A percentile compares a stretch with the other conserved stretches of the same genome.
Conservation (phyloP, 306 rosid genomes). For the Cicer yamashitae region DNA sequence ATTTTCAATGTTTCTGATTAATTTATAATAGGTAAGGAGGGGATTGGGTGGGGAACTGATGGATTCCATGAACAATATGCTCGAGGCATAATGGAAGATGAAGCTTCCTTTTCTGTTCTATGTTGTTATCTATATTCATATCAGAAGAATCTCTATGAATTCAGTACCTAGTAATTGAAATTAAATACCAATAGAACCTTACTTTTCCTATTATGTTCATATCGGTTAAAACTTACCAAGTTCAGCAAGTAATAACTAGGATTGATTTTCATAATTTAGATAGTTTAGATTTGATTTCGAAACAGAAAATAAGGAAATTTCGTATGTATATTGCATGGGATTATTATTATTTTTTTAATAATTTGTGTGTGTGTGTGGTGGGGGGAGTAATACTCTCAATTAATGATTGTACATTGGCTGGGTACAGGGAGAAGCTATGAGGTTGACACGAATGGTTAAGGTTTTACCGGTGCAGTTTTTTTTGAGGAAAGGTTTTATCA, state of each 20-base stretch:
- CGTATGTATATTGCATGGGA: not conserved
- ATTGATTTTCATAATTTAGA: not conserved
- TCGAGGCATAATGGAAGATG: conserved; percentile 10
- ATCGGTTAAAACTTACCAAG: not conserved
- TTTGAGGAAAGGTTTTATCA: not conserved
- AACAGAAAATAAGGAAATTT: not conserved
- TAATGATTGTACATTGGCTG: conserved; percentile 9
- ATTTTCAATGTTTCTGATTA: not conserved
- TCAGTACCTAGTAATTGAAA: conserved; percentile 8
- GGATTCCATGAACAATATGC: not conserved
- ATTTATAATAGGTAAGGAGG: not conserved
- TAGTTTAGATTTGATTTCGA: not conserved
- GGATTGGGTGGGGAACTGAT: not conserved
- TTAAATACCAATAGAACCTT: not conserved
- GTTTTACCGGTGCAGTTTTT: not conserved
- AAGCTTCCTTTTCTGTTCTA: conserved; percentile 24
- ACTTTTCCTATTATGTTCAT: not conserved
- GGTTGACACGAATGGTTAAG: not conserved
- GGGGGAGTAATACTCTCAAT: not conserved
- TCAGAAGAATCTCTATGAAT: not conserved
- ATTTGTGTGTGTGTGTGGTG: no score
- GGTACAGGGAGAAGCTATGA: conserved; percentile 10
- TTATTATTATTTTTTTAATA: no score
- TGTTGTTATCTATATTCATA: conserved; percentile 2
- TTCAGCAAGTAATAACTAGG: not conserved